These are phyloP conservation scores for Solanum acaule DNA, from an alignment of 257 asterid species.

Conservation along the genomic window DNA sequence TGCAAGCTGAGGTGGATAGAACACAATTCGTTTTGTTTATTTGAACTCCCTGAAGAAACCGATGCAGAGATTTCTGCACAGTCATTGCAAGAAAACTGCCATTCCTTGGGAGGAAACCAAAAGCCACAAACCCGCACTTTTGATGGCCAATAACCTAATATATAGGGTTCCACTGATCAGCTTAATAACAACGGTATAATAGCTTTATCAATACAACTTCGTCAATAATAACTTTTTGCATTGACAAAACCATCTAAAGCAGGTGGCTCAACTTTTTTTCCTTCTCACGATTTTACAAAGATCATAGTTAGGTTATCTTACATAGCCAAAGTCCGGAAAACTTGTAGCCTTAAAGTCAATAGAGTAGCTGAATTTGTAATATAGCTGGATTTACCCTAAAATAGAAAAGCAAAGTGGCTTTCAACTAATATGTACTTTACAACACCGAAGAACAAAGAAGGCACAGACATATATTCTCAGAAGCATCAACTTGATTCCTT, in stretches of 20 bases:
- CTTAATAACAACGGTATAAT: background rate
- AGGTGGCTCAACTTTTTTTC: background rate
- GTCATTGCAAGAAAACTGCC: constrained; percentile 79
- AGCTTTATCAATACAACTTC: background rate
- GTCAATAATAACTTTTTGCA: background rate
- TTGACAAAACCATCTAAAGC: background rate
- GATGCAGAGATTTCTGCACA: constrained; percentile 60
- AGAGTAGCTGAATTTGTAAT: background rate
- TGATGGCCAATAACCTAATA: constrained; percentile 90
- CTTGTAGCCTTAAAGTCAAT: background rate
- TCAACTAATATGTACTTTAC: background rate
- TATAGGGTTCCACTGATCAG: background rate
- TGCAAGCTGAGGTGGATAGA: constrained; percentile 40
- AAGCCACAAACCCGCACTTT: constrained; percentile 81
- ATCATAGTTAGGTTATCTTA: background rate
- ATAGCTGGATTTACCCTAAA: background rate
- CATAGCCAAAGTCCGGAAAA: background rate
- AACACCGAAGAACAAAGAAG: background rate
- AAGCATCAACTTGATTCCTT: background rate
- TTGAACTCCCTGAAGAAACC: constrained; percentile 15
- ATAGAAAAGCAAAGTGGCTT: background rate
- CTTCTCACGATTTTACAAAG: background rate
- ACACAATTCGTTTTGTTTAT: constrained; percentile 40
- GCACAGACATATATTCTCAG: background rate
- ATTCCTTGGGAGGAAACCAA: constrained; percentile 79